Base-by-base conservation (phyloP, 495 filamentous ascomycete species). In the Rhizodiscina lignyota region DNA sequence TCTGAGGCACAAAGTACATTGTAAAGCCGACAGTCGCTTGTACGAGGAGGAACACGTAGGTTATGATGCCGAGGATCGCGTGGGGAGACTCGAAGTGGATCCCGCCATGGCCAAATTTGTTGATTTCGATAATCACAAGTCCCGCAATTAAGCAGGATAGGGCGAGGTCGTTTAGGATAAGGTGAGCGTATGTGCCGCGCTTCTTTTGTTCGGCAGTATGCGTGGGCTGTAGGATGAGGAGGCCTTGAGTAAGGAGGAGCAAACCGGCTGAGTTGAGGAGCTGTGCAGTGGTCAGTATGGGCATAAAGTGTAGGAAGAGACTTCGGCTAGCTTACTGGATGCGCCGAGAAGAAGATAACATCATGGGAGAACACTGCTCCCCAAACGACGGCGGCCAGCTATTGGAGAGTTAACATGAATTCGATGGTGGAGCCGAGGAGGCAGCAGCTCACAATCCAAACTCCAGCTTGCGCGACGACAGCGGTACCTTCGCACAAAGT, bases 151-250 rank as follows among this genome's bases (percentile, higher is more conserved):
- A 76, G 28, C 60, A 53, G 13, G 62, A 41, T 20, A 83, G 48
- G 33, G 72, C 76, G 26, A 81, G 37, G 19, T 68, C 52, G 49
- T 87, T 78, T 35, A 94, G 50, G 10, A 51, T 40, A 32, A 66
- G 69, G 56, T 96, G 87, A 27, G 65, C 55, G 43, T 68, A 65
- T 18, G 80, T 78, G 19, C 84, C 87, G 13, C 63, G 48, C 12
- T 60, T 58, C 50, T 94, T 96, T 48, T 91, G 76, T 8, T 55
- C 45, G 2, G 75, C 58, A 0, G 79, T 83, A 40, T 79, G 66
- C 5, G 87, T 94, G 2, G 87, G 87, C 52, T 96, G 87, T 21
- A 94, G 70, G 49, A 93, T 59, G 23, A 96, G 74, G 47, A 83
- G 74, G 16, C 73, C 75, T 62, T 93, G 77, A 30, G 79, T 67